phyloP scores from a whole-genome alignment of 2,329 filamentous ascomycete species.

The Neofusicoccum sp. region DNA sequence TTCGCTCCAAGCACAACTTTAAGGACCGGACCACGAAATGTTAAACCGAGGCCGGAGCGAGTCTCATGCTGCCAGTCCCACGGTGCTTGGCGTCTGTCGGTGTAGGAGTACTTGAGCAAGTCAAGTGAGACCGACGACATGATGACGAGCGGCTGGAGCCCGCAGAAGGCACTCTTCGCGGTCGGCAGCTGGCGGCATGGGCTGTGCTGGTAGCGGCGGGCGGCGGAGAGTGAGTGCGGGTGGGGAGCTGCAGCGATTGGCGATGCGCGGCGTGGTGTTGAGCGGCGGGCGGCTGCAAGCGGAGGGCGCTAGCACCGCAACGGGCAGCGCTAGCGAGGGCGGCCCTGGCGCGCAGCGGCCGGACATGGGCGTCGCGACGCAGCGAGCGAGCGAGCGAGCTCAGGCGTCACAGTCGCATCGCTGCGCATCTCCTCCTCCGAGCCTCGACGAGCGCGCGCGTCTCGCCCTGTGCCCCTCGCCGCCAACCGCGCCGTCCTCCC shows the following conservation, averaged over 20 bases:
- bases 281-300: conserved; percentile 11
- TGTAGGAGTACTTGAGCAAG: conserved; percentile 26
- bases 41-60: conserved; percentile 27
- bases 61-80: conserved; percentile 13
- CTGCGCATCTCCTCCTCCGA: conserved; percentile 13
- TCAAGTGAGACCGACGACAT: neutral
- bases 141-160: neutral
- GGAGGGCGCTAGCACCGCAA: conserved; percentile 38
- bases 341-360: conserved; percentile 4
- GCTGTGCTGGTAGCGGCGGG: neutral
- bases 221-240: conserved; percentile 3
- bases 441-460: conserved; percentile 16
- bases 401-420: conserved; percentile 15
- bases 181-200: neutral
- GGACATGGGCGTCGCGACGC: conserved; percentile 12
- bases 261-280: conserved; percentile 19
- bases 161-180: neutral
- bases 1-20: conserved; percentile 3
- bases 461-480: conserved; percentile 11
- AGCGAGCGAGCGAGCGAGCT: conserved; percentile 12
- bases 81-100: conserved; percentile 26
- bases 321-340: conserved; percentile 25
- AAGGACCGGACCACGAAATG: conserved; percentile 22
- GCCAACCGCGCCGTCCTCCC: neutral
- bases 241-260: conserved; percentile 28